These are phyloP conservation scores for Ruellia speciosa DNA, from an alignment of 305 asterid species.

Conservation along the genomic window DNA sequence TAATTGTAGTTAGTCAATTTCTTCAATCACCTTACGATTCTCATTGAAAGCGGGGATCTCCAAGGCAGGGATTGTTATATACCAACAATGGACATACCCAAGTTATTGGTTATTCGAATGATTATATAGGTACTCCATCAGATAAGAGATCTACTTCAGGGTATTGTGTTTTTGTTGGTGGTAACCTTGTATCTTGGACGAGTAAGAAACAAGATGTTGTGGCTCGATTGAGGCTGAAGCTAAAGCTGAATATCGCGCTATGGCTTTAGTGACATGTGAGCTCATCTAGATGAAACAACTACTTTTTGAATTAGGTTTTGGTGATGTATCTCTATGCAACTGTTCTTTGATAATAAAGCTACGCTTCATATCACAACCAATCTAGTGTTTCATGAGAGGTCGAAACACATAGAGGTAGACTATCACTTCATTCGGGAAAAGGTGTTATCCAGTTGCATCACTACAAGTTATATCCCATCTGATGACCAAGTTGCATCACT, in stretches of 20 bases:
- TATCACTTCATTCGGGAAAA: no score
- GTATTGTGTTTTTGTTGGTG: constrained; percentile 4
- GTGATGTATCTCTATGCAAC: no score
- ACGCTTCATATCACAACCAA: no score
- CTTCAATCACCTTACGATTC: neutral
- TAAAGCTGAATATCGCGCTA: neutral
- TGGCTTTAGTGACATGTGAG: neutral
- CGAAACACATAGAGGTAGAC: neutral
- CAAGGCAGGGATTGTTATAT: neutral
- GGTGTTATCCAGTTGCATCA: no score
- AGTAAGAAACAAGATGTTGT: neutral
- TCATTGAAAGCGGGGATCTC: neutral
- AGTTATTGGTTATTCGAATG: neutral
- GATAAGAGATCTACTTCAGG: neutral
- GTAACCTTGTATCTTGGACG: neutral
- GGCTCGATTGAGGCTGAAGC: neutral
- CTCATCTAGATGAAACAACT: no score
- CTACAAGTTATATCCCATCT: no score
- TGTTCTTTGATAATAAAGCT: no score
- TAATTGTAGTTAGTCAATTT: neutral
- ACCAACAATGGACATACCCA: neutral
- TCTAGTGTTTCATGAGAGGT: no score
- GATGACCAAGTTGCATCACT: no score
- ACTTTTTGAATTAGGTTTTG: no score
- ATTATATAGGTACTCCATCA: neutral